phyloP scores from a whole-genome alignment of 1,284 basidiomycete species.

The Wallemia mellicola region DNA sequence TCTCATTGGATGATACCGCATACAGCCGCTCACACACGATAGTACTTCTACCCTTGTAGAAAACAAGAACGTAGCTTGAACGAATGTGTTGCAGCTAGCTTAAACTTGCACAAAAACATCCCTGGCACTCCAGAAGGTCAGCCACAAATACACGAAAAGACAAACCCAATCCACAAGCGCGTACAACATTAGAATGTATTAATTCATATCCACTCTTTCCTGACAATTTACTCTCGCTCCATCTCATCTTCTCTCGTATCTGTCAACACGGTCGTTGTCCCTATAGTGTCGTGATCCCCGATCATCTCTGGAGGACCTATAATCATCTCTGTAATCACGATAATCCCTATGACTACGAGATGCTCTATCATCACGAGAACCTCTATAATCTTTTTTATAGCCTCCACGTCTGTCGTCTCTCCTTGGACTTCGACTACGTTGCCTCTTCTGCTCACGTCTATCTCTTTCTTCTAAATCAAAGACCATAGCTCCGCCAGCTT shows the following conservation, averaged over 20 bases:
- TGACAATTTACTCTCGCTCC: neutral
- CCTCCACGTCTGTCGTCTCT: slow-evolving; percentile 4
- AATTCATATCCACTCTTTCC: neutral
- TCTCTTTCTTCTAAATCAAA: slow-evolving; percentile 8
- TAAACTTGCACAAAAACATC: slow-evolving; percentile 78
- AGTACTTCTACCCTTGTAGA: slow-evolving; percentile 77
- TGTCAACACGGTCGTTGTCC: slow-evolving; percentile 5
- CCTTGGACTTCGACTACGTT: slow-evolving; percentile 1
- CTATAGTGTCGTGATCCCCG: slow-evolving; percentile 2
- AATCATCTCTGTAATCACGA: slow-evolving; percentile 7
- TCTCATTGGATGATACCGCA: too few relatives aligned
- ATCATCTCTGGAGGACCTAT: slow-evolving; percentile 8
- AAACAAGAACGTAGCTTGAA: slow-evolving; percentile 71
- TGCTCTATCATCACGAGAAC: slow-evolving; percentile 7
- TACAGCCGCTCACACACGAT: slow-evolving; percentile 5
- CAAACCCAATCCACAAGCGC: slow-evolving; percentile 48
- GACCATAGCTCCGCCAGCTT: too few relatives aligned
- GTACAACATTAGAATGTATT: neutral
- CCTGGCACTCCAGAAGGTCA: slow-evolving; percentile 65
- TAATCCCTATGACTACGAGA: slow-evolving; percentile 3
- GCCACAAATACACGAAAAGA: slow-evolving; percentile 65
- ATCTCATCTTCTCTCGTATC: neutral
- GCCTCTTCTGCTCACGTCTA: slow-evolving; percentile 4
- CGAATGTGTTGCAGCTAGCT: slow-evolving; percentile 60
- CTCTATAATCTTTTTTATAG: slow-evolving; percentile 8